These are phyloP conservation scores for Venustampulla echinocandica DNA, from an alignment of 495 filamentous ascomycete genomes.

Conservation along the genomic window DNA sequence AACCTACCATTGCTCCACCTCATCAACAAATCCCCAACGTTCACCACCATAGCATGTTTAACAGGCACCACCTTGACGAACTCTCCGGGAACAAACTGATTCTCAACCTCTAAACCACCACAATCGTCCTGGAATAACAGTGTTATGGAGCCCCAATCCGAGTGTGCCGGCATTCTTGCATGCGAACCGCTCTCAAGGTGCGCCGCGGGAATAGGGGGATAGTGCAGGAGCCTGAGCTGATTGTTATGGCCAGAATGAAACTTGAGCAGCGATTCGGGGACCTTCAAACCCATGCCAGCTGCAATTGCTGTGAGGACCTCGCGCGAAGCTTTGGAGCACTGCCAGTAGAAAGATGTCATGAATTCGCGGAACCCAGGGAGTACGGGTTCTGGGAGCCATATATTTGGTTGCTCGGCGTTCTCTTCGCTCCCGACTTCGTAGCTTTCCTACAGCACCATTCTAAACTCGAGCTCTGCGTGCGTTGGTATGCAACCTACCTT, in stretches of 20 bases:
- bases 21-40: conserved; percentile 51
- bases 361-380: conserved; percentile 54
- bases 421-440: conserved; percentile 58
- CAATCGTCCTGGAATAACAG: conserved; percentile 43
- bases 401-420: conserved; percentile 48
- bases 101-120: conserved; percentile 51
- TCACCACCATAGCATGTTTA: conserved; percentile 46
- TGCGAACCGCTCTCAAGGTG: conserved; percentile 34
- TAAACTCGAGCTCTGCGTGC: not conserved
- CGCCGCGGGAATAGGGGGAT: conserved; percentile 47
- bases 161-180: conserved; percentile 46
- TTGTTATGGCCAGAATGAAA: conserved; percentile 51
- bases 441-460: conserved; percentile 39
- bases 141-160: conserved; percentile 42
- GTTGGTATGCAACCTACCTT: conserved; percentile 5
- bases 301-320: conserved; percentile 42
- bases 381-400: conserved; percentile 51
- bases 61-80: conserved; percentile 46
- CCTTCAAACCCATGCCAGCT: conserved; percentile 45
- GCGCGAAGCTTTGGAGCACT: conserved; percentile 37
- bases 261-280: conserved; percentile 39
- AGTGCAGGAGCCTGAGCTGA: conserved; percentile 58
- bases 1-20: conserved; percentile 51
- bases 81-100: conserved; percentile 34
- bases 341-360: conserved; percentile 49